Evolutionary conservation across 1,284 basidiomycete genomes (phyloP).

Genomic region (Mycena citricolor): DNA sequence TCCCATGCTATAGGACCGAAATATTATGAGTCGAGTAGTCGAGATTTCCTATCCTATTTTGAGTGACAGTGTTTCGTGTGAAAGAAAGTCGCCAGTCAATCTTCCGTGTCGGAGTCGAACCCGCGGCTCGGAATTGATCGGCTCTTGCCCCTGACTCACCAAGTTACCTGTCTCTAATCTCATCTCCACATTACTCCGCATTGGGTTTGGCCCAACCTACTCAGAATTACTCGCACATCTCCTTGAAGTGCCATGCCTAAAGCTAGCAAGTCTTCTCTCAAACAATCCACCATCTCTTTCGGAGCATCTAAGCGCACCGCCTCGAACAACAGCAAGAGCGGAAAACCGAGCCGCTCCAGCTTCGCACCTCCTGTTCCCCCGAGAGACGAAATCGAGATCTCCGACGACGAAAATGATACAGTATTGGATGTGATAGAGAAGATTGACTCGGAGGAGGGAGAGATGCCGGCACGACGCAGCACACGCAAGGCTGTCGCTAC

Average conservation of each 20-base stretch:
- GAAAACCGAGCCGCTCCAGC: slow-evolving; percentile 27
- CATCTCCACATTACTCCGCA: too few species aligned
- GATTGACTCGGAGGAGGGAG: neutral
- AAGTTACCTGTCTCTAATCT: too few species aligned
- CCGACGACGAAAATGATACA: slow-evolving; percentile 7
- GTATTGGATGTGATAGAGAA: slow-evolving; percentile 7
- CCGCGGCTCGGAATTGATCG: too few species aligned
- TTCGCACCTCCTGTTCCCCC: slow-evolving; percentile 10
- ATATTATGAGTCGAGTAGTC: too few species aligned
- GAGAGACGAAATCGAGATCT: slow-evolving; percentile 23
- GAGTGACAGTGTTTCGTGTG: too few species aligned
- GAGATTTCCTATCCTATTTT: too few species aligned
- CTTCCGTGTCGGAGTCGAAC: too few species aligned
- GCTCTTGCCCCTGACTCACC: too few species aligned
- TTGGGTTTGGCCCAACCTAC: too few species aligned
- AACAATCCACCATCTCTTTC: slow-evolving; percentile 52
- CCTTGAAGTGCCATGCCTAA: slow-evolving; percentile 11
- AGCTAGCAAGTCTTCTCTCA: slow-evolving; percentile 28
- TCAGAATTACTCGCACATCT: too few species aligned
- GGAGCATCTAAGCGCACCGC: slow-evolving; percentile 48
- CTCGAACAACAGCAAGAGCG: slow-evolving; percentile 35
- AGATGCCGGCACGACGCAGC: neutral
- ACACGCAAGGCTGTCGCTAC: neutral
- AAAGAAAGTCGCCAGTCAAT: too few species aligned
- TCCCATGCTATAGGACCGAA: too few species aligned